Base-by-base conservation (phyloP, 139 green algal genomes). In the Protoeuglena noctilucae region DNA sequence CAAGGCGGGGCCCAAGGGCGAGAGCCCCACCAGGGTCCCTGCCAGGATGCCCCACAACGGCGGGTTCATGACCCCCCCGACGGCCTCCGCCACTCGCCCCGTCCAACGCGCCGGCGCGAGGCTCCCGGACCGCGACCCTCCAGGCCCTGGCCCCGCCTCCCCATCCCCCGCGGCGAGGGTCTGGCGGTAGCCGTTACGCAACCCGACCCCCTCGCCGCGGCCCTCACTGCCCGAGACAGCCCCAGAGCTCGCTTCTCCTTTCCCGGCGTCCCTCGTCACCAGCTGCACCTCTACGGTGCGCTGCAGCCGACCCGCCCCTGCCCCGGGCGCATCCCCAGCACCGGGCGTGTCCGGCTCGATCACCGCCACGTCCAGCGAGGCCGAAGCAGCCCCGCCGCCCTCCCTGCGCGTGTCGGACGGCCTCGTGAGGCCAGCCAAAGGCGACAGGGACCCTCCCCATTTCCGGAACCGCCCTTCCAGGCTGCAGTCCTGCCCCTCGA, bases 291-390 rank as follows among this genome's bases (percentile, higher is more conserved):
- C n/a, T n/a, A n/a, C n/a, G n/a, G n/a, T n/a, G n/a, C n/a, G n/a
- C n/a, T n/a, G n/a, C n/a, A n/a, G n/a, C n/a, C n/a, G n/a, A n/a
- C n/a, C n/a, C n/a, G n/a, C n/a, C n/a, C n/a, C n/a, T n/a, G n/a
- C n/a, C n/a, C n/a, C n/a, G n/a, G n/a, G n/a, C n/a, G n/a, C n/a
- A n/a, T n/a, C n/a, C n/a, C n/a, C n/a, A n/a, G n/a, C n/a, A n/a
- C n/a, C n/a, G n/a, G n/a, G n/a, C 45, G 62, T 39, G 2, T 53
- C 54, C 7, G 61, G 61, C 22, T 67, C 62, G 19, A 67, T 48
- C n/a, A 49, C 48, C 29, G 26, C 5, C 2, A 41, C 39, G 18
- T 41, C 40, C 49, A 21, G 49, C 27, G 17, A 21, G 16, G 7
- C 40, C 49, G 14, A 28, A 26, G 12, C 27, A 56, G 49, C 24